These are phyloP conservation scores for Colletotrichum sp. DNA, from an alignment of 2,329 filamentous ascomycete species.

Conservation along the genomic window DNA sequence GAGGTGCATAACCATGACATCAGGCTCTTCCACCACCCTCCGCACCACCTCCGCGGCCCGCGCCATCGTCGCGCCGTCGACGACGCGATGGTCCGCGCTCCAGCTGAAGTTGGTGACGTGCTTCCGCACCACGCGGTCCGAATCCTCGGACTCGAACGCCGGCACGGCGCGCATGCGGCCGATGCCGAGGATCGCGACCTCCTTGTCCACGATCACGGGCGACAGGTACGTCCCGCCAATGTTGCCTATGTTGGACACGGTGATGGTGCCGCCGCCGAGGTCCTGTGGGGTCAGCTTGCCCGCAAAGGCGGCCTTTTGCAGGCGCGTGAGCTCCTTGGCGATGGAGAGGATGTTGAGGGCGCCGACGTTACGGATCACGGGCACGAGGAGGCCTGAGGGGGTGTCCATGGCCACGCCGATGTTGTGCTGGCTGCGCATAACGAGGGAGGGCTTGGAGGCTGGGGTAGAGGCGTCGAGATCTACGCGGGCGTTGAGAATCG, in stretches of 20 bases:
- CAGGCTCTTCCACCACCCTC: conserved; percentile 81
- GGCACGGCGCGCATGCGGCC: conserved; percentile 83
- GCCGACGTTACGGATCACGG: conserved; percentile 86
- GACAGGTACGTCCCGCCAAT: conserved; percentile 92
- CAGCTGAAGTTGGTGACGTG: conserved; percentile 92
- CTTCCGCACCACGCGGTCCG: conserved; percentile 69
- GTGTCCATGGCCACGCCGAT: conserved; percentile 97
- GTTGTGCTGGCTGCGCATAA: conserved; percentile 87
- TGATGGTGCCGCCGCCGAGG: conserved; percentile 87
- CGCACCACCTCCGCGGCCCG: conserved; percentile 85
- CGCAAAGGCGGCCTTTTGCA: conserved; percentile 75
- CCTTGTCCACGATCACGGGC: conserved; percentile 87
- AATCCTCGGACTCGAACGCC: conserved; percentile 65
- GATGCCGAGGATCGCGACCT: conserved; percentile 91
- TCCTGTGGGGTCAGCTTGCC: conserved; percentile 79
- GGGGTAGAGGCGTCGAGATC: conserved; percentile 54
- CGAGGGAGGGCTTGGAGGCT: conserved; percentile 72
- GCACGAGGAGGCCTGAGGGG: conserved; percentile 84
- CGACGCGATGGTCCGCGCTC: conserved; percentile 93
- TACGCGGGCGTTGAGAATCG: conserved; percentile 86
- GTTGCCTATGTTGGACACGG: conserved; percentile 94
- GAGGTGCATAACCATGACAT: conserved; percentile 84
- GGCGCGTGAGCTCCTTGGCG: conserved; percentile 74
- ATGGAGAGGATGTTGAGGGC: conserved; percentile 78
- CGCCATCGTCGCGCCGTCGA: conserved; percentile 95